phyloP scores from a whole-genome alignment of 805 yeast species.

The Starmerella vaccinii region DNA sequence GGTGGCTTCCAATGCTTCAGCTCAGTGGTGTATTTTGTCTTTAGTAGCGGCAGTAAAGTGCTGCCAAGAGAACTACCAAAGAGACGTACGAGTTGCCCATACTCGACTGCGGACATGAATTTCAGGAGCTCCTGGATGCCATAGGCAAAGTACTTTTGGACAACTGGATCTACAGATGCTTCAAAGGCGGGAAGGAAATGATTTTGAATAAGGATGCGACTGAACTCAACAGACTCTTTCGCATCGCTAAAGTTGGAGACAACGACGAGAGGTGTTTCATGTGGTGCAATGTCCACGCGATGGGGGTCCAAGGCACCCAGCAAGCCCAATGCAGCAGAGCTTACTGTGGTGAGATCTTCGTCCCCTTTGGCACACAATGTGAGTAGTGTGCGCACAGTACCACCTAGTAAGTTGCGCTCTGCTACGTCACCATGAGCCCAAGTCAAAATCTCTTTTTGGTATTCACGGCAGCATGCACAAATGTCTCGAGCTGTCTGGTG shows the following conservation, averaged over 20 bases:
- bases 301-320: slow-evolving; percentile 69
- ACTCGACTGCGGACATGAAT: slow-evolving; percentile 30
- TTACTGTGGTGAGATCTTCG: slow-evolving; percentile 40
- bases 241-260: slow-evolving; percentile 53
- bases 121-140: slow-evolving; percentile 80
- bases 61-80: slow-evolving; percentile 14
- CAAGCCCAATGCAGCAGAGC: slow-evolving; percentile 61
- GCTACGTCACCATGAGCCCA: slow-evolving; percentile 14
- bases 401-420: slow-evolving; percentile 22
- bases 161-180: slow-evolving; percentile 79
- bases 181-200: slow-evolving; percentile 75
- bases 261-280: slow-evolving; percentile 40
- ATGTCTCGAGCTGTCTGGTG: slow-evolving; percentile 23
- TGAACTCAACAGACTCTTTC: slow-evolving; percentile 53
- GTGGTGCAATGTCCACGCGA: slow-evolving; percentile 38
- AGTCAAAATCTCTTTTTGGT: slow-evolving; percentile 9
- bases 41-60: slow-evolving; percentile 22
- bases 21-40: slow-evolving; percentile 60
- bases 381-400: slow-evolving; percentile 26
- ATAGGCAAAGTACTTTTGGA: slow-evolving; percentile 73
- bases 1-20: slow-evolving; percentile 35
- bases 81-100: background rate
- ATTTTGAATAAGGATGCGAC: slow-evolving; percentile 53
- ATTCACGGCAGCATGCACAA: slow-evolving; percentile 14
- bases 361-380: slow-evolving; percentile 25